Evolutionary conservation across 495 filamentous ascomycete genomes (phyloP), one percentile per base, ranked within the genome.

Genomic region (Amphirosellinia nigrospora): DNA sequence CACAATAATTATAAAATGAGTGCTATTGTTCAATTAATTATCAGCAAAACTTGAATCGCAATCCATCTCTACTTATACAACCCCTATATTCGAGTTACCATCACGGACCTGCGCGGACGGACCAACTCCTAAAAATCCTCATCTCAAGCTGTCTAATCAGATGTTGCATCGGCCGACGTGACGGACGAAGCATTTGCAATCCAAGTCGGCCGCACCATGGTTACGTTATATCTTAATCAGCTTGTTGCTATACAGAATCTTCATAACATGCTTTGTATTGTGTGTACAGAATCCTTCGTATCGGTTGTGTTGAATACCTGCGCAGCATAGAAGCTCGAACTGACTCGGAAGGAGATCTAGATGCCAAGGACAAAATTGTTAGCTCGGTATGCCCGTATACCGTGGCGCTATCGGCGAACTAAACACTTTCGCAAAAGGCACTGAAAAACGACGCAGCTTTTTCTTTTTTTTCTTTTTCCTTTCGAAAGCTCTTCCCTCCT

Each of bases 131-230:
- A 11, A 5, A 5, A 21, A 50, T 38, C 28, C 30, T 50, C 23
- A n/a, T 50, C 26, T 64, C 16, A 11, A 28, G 63, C 21, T 4
- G 21, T 39, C 19, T 26, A 26, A 32, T 13, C 9, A 39, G 8
- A 9, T 52, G 62, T 30, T 30, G 19, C 63, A 41, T 53, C 63
- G 63, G 63, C 63, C 63, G 63, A 52, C 53, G 26, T 65, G 4
- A 38, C 46, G 46, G 63, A 53, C 63, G 45, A 65, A 50, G 1
- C 19, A 21, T 30, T 36, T 30, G 41, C 43, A 45, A 30, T 34
- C 43, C 4, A 36, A 36, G 5, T 6, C 6, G 39, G 34, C 28
- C 36, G 28, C 19, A 19, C 26, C 28, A 41, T 53, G 7, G 30
- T 32, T 45, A 39, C 39, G 19, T 21, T n/a, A 38, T 65, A 3